Percentiles rank a stretch among this genome's conserved stretches.
These are phyloP conservation scores for Torrubiellomyces zombiae DNA, from an alignment of 2,329 filamentous ascomycete species.

Conservation along the genomic window DNA sequence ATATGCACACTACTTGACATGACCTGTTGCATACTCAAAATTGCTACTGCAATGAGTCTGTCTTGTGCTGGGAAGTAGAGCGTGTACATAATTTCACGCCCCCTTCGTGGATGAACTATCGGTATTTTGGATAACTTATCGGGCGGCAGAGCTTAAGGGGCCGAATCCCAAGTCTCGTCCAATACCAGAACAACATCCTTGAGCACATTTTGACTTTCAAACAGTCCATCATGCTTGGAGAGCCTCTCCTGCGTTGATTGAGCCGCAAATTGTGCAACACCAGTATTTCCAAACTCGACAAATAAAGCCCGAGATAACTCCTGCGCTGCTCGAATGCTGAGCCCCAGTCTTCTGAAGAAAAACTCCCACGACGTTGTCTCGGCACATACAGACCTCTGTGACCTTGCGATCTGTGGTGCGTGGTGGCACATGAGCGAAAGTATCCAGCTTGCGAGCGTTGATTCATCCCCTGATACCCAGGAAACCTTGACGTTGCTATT, in stretches of 20 bases:
- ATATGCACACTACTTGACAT: no score
- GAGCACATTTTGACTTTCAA: no score
- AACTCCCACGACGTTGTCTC: slow-evolving; percentile 24
- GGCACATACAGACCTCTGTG: slow-evolving; percentile 19
- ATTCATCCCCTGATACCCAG: slow-evolving; percentile 32
- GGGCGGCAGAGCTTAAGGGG: no score
- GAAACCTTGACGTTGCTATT: slow-evolving; percentile 20
- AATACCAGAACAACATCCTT: no score
- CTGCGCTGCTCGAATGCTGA: slow-evolving; percentile 21
- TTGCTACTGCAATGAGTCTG: no score
- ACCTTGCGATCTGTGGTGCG: slow-evolving; percentile 9
- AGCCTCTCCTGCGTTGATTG: slow-evolving; percentile 13
- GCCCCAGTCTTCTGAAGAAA: slow-evolving; percentile 17
- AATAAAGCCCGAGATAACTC: slow-evolving; percentile 13
- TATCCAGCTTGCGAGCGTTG: slow-evolving; percentile 37
- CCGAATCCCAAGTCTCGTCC: no score
- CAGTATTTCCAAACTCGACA: slow-evolving; percentile 9
- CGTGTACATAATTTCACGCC: no score
- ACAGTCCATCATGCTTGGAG: no score
- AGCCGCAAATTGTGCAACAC: slow-evolving; percentile 14
- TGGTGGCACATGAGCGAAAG: slow-evolving; percentile 33
- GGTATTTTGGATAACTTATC: no score
- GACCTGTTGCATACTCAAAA: no score
- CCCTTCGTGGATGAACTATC: no score
- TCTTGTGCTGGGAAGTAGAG: no score